A percentile compares a stretch with the other conserved stretches of the same genome.
These are phyloP conservation scores for Mycena galopus DNA, from an alignment of 768 basidiomycete genomes.

Conservation along the genomic window DNA sequence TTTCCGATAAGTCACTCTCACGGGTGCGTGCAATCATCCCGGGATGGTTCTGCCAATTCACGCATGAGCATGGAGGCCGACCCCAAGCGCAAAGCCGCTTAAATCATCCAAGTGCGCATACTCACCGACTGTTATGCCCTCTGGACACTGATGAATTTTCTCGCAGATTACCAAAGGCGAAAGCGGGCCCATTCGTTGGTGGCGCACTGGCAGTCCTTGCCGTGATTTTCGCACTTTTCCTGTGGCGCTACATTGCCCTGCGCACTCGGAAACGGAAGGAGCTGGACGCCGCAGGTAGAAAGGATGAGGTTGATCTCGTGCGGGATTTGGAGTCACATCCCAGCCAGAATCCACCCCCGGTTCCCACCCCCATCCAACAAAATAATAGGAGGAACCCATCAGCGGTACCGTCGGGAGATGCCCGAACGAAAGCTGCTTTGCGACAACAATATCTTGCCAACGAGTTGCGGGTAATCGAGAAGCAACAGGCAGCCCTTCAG, in stretches of 20 bases:
- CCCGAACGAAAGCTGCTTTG: neutral
- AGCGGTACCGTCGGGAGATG: neutral
- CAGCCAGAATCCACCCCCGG: neutral
- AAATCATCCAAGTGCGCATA: too few species aligned
- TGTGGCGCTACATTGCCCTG: constrained; percentile 1
- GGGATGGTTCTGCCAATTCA: too few species aligned
- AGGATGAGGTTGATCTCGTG: neutral
- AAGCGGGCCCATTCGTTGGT: too few species aligned
- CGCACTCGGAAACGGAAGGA: neutral
- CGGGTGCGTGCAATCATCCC: too few species aligned
- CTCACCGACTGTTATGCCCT: too few species aligned
- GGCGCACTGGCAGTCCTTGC: neutral
- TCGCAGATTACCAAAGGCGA: too few species aligned
- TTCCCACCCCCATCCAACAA: neutral
- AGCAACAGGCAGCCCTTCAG: neutral
- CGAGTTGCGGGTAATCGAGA: neutral
- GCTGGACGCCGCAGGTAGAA: neutral
- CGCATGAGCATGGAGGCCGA: too few species aligned
- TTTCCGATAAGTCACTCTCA: too few species aligned
- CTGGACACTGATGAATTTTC: too few species aligned
- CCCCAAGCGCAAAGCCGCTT: too few species aligned
- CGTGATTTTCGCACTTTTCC: neutral
- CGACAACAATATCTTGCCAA: constrained; percentile 7
- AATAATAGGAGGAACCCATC: neutral
- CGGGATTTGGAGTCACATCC: neutral